phyloP scores from a whole-genome alignment of 495 filamentous ascomycete genomes.

The Podospora australis region DNA sequence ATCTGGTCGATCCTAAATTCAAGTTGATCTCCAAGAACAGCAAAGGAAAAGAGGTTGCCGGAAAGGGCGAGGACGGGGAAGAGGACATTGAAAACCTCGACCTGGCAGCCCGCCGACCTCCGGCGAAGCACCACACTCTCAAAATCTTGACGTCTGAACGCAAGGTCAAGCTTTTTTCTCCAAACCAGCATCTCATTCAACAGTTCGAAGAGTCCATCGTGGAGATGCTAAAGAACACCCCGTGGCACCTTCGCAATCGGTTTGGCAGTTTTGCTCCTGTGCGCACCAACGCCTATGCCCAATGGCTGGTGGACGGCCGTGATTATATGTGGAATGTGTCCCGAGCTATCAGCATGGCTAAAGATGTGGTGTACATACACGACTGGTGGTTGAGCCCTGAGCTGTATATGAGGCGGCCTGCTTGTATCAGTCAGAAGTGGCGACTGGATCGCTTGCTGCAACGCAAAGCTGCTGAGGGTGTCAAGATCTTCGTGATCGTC shows the following conservation, averaged over 20 bases:
- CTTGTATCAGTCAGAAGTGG: slow-evolving; percentile 98
- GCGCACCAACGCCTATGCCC: slow-evolving; percentile 76
- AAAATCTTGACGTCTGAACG: slow-evolving; percentile 81
- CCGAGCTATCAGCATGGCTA: slow-evolving; percentile 92
- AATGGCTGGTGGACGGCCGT: slow-evolving; percentile 94
- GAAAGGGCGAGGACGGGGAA: slow-evolving; percentile 45
- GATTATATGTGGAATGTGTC: slow-evolving; percentile 99
- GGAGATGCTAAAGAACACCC: slow-evolving; percentile 72
- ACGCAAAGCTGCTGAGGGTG: slow-evolving; percentile 85
- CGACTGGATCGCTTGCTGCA: slow-evolving; percentile 91
- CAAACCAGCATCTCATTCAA: slow-evolving; percentile 78
- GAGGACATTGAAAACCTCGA: slow-evolving; percentile 31
- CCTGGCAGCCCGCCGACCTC: slow-evolving; percentile 50
- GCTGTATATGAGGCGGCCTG: slow-evolving; percentile 89
- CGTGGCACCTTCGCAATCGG: slow-evolving; percentile 75
- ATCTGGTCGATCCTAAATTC: slow-evolving; percentile 84
- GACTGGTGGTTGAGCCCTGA: slow-evolving; percentile 99
- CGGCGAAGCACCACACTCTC: slow-evolving; percentile 70
- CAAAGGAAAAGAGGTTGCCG: slow-evolving; percentile 58
- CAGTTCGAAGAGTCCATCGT: slow-evolving; percentile 91
- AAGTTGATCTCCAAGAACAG: slow-evolving; percentile 67
- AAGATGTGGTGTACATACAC: slow-evolving; percentile 98
- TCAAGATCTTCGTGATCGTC: slow-evolving; percentile 97
- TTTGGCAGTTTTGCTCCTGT: slow-evolving; percentile 94
- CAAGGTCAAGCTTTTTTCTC: slow-evolving; percentile 82